Base-by-base conservation (phyloP, 208 protist genomes). In the Porcisia hertigi region DNA sequence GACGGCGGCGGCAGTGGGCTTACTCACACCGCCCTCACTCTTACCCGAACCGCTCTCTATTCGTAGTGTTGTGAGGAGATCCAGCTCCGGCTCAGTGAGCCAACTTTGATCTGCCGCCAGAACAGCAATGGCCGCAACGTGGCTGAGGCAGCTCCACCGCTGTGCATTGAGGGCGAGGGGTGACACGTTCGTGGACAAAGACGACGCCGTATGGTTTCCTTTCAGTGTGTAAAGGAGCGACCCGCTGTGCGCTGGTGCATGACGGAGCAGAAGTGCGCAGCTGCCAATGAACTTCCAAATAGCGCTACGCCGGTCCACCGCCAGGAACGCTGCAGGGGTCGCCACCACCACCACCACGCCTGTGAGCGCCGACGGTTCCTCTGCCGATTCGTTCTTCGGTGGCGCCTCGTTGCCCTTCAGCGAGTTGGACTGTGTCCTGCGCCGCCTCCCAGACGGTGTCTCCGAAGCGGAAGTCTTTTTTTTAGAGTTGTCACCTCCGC, bases 241-340 rank as follows among this genome's bases (percentile, higher is more conserved):
- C 20, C 18, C 43, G 9, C 25, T 23, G n/a, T 63, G 58, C 16
- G 62, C 39, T 12, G 49, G 39, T 0, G 71, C 43, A 12, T 20
- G 54, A 30, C 59, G 53, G 1, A 65, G 77, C 36, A 80, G 77
- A 30, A 80, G 77, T n/a, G 43, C 77, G 74, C 82, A 88, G n/a
- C 77, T 77, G 23, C 85, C 86, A 58, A 95, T 79, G 78, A 83
- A 86, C 66, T 91, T 91, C 91, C 91, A 95, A 45, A 95, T 73
- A 39, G 88, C 91, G 78, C 86, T 92, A 41, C 88, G 79, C 49
- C 78, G 83, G 70, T 95, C 86, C 30, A 88, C 79, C 0, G 69
- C 63, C 34, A 92, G 59, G 64, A 95, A 89, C 11, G 78, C 80
- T 12, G 81, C 79, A 11, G 84, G 78, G 0, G 90, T 88, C 9